phyloP scores from a whole-genome alignment of 148 eudicot genomes.

The Rhododendron griersonianum region DNA sequence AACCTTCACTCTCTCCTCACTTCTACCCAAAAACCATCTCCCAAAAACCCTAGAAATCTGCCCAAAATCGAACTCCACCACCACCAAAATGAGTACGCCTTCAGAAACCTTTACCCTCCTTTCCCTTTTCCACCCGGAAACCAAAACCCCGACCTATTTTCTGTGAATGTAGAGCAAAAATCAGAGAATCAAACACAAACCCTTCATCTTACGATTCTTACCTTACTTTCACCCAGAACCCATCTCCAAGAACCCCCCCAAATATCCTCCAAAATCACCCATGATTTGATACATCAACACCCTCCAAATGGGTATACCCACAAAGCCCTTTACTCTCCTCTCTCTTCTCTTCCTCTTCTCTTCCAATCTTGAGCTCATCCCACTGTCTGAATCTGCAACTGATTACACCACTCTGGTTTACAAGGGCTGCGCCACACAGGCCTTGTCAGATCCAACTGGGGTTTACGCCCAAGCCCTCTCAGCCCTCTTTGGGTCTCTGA shows the following conservation, averaged over 20 bases:
- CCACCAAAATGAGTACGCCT: background rate
- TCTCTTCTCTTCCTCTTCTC: slow-evolving; percentile 16
- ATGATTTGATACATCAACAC: slow-evolving; percentile 22
- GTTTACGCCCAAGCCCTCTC: slow-evolving; percentile 61
- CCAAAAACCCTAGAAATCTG: slow-evolving; percentile 3
- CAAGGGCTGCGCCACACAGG: slow-evolving; percentile 84
- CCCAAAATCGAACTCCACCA: background rate
- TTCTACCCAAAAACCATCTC: slow-evolving; percentile 19
- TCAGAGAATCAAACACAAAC: slow-evolving; percentile 8
- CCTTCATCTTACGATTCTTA: slow-evolving; percentile 8
- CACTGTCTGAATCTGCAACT: slow-evolving; percentile 32
- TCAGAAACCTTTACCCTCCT: background rate
- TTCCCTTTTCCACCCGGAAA: background rate
- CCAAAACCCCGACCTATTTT: slow-evolving; percentile 13
- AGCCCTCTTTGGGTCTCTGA: slow-evolving; percentile 49
- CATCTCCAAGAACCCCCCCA: slow-evolving; percentile 3
- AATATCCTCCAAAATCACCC: slow-evolving; percentile 14
- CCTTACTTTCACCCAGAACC: slow-evolving; percentile 16
- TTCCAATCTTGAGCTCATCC: slow-evolving; percentile 13
- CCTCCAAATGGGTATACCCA: slow-evolving; percentile 28
- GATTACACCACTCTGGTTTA: slow-evolving; percentile 60
- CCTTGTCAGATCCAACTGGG: slow-evolving; percentile 80
- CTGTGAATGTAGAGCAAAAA: background rate
- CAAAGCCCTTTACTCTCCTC: slow-evolving; percentile 22
- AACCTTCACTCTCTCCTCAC: slow-evolving; percentile 17